Evolutionary conservation across 176 grass and related monocot genomes (phyloP), one percentile per base, ranked within the genome.

Genomic region (Guadua angustifolia): DNA sequence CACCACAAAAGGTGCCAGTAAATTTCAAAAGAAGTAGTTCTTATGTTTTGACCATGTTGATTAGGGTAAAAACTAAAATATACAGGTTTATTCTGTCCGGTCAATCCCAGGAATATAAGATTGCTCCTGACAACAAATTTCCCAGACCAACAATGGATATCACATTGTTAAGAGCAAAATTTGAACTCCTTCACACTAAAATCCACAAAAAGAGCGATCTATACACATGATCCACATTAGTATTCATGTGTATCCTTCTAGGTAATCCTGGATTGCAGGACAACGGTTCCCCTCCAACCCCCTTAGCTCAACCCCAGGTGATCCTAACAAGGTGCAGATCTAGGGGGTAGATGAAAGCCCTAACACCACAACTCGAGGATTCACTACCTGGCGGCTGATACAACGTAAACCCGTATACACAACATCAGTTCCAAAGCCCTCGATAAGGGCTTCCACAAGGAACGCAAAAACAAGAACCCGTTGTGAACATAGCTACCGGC

Each of bases 71-170:
- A 12, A 15, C 18, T 42, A 69, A 46, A 46, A 12, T 15, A 9
- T 42, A 69, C 38, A 69, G 10, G 19, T 69, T 69, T 39, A 69
- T 1, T 6, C 1, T 3, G 2, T 13, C 36, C 1, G 21, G 38
- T 69, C 21, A 69, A 21, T 40, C 39, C 64, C 12, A 14, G 66
- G 40, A 43, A 64, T 16, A 42, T 43, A 69, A 69, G 21, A 69
- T 22, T 69, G 36, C 22, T 58, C 38, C 66, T 69, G 38, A n/a
- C 38, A 69, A 69, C 38, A 69, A 43, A 69, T 69, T 69, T 22
- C 19, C 38, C 4, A 21, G 18, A 22, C 21, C 9, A 69, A 69
- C 66, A 69, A 43, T 69, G 21, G 38, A 44, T 14, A 44, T 69
- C 39, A 69, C 21, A 40, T 69, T 44, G 1, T 69, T 69, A 40